Evolutionary conservation across 2,329 filamentous ascomycete species (phyloP).

Genomic region (Fusarium sp.): DNA sequence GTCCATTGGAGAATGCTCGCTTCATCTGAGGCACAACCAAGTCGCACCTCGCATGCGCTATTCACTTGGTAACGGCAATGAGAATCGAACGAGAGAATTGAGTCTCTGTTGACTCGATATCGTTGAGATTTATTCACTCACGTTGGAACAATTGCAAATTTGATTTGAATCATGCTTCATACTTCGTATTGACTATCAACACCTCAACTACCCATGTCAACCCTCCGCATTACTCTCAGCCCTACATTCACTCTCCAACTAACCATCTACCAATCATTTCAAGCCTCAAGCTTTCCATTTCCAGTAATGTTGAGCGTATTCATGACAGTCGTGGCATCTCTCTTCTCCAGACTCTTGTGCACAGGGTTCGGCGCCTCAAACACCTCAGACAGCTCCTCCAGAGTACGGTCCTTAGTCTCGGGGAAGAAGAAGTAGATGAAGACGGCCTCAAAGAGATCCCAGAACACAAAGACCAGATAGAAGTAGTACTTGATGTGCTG

Average conservation of each 20-base stretch:
- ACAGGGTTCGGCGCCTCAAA: conserved; percentile 57
- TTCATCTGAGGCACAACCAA: neutral
- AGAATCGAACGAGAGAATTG: neutral
- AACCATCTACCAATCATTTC: neutral
- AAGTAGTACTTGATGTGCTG: conserved; percentile 55
- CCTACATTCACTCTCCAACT: neutral
- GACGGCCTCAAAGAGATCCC: conserved; percentile 53
- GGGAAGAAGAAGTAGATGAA: conserved; percentile 61
- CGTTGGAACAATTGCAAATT: neutral
- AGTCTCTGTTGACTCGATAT: fast-evolving
- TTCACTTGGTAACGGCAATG: no score
- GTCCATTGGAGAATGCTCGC: neutral
- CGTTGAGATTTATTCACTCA: neutral
- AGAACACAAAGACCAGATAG: conserved; percentile 56
- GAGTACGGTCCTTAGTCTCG: conserved; percentile 56
- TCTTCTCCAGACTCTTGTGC: conserved; percentile 54
- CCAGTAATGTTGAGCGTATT: conserved; percentile 49
- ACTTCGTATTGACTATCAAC: neutral
- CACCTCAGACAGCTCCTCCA: conserved; percentile 63
- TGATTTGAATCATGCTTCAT: neutral
- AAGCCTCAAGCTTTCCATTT: conserved; percentile 41
- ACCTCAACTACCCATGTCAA: neutral
- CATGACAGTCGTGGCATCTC: conserved; percentile 54
- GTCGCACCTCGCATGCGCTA: neutral
- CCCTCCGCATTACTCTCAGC: neutral